Evolutionary conservation across 2,329 filamentous ascomycete genomes (phyloP).

Genomic region (Venturia aucupariae): DNA sequence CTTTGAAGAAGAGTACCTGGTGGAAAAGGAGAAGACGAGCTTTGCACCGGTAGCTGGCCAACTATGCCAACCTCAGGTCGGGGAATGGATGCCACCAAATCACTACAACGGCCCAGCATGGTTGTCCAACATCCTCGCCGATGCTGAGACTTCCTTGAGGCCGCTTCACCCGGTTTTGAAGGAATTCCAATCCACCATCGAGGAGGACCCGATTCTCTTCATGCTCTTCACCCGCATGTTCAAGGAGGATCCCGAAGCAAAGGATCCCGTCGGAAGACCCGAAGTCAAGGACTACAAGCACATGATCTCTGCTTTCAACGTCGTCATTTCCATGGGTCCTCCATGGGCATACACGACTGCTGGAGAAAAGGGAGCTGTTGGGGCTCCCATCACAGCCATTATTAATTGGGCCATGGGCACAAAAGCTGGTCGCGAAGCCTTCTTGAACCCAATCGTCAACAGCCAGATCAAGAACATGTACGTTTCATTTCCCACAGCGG

Average conservation of each 20-base stretch:
- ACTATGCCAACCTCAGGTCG: not conserved
- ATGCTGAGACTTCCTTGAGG: not conserved
- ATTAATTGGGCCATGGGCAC: constrained; percentile 3
- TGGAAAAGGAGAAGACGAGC: not conserved
- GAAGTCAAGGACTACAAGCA: constrained; percentile 37
- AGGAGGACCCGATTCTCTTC: constrained; percentile 52
- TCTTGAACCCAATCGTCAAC: not conserved
- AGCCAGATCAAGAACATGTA: not conserved
- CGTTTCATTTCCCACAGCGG: not conserved
- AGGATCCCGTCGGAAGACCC: constrained; percentile 51
- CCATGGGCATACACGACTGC: constrained; percentile 1
- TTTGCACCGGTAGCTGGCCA: not conserved
- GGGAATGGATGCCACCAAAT: not conserved
- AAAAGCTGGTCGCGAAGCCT: not conserved
- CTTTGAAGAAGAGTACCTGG: not conserved
- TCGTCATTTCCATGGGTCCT: constrained; percentile 1
- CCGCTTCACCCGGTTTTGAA: constrained; percentile 41
- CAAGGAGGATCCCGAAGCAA: constrained; percentile 52
- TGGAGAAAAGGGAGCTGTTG: constrained; percentile 1
- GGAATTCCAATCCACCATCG: constrained; percentile 59
- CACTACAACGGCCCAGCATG: not conserved
- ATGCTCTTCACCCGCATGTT: constrained; percentile 63
- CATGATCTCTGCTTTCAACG: not conserved
- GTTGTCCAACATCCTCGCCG: not conserved
- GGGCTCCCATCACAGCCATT: not conserved